Conservation (phyloP, 139 green algal genomes). For the Chlorella sp. region DNA sequence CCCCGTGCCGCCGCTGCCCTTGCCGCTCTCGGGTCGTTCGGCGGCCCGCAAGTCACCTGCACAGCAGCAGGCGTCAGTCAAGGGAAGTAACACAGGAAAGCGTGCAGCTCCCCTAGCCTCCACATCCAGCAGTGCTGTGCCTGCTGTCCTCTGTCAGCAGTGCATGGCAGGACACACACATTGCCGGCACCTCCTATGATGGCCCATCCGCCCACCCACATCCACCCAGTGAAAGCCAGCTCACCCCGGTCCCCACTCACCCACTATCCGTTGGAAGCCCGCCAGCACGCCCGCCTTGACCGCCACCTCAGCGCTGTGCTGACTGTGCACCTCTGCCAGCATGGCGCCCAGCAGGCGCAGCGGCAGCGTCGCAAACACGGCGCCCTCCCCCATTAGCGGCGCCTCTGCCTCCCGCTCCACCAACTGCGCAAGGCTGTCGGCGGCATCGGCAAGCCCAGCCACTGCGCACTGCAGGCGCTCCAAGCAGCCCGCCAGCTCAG, state of each 20-base stretch:
- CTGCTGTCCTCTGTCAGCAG: neutral
- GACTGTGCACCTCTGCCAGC: conserved; percentile 17
- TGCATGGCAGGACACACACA: neutral
- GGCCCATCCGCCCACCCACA: neutral
- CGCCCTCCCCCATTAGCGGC: conserved; percentile 12
- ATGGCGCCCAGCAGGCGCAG: conserved; percentile 13
- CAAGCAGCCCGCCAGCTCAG: conserved; percentile 4
- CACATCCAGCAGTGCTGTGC: neutral
- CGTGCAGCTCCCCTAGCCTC: too few relatives aligned
- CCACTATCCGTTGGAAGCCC: conserved; percentile 28
- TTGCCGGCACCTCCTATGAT: too few relatives aligned
- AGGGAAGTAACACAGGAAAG: neutral
- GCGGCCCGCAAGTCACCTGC: neutral
- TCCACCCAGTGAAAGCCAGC: neutral
- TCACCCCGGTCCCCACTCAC: neutral
- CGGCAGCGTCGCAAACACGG: conserved; percentile 42
- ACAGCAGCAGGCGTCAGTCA: neutral
- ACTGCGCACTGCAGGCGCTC: neutral
- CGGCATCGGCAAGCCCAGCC: neutral
- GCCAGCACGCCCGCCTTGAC: conserved; percentile 37
- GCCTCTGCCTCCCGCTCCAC: neutral
- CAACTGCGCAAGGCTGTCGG: conserved; percentile 10
- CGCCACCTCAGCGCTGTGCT: conserved; percentile 30
- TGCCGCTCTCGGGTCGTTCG: neutral
- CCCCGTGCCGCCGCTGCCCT: neutral